Conservation (phyloP, 2,329 filamentous ascomycete species). For the Teratosphaeria nubilosa region DNA sequence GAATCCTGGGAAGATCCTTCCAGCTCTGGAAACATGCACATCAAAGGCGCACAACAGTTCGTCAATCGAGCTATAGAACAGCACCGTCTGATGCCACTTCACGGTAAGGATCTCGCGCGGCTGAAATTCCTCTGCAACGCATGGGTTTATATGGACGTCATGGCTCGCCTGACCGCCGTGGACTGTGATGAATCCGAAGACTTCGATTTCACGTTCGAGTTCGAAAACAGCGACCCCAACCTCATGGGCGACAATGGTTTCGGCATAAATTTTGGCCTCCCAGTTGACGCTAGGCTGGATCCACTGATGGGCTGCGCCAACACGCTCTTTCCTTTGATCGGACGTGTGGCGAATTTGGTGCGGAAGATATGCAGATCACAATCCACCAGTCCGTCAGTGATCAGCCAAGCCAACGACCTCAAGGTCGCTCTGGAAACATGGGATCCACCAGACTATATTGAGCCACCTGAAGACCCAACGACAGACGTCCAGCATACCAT, state of each 20-base stretch:
- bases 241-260: slow-evolving; percentile 21
- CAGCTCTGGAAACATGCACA: slow-evolving; percentile 57
- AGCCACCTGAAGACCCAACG: slow-evolving; percentile 53
- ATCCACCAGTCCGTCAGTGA: slow-evolving; percentile 50
- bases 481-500: slow-evolving; percentile 54
- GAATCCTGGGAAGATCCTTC: slow-evolving; percentile 64
- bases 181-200: slow-evolving; percentile 48
- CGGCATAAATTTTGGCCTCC: slow-evolving; percentile 28
- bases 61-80: slow-evolving; percentile 49
- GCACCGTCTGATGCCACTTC: slow-evolving; percentile 32
- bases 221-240: slow-evolving; percentile 22
- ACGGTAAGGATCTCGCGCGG: slow-evolving; percentile 41
- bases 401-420: slow-evolving; percentile 52
- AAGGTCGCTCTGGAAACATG: slow-evolving; percentile 52
- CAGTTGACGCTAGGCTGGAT: slow-evolving; percentile 48
- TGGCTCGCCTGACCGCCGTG: slow-evolving; percentile 55
- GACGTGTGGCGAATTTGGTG: slow-evolving; percentile 55
- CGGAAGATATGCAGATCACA: slow-evolving; percentile 47
- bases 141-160: slow-evolving; percentile 66
- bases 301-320: slow-evolving; percentile 60
- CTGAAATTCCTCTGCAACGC: slow-evolving; percentile 60
- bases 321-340: slow-evolving; percentile 59
- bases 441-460: slow-evolving; percentile 48
- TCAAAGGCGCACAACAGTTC: slow-evolving; percentile 56
- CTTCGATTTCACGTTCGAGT: slow-evolving; percentile 36